These are phyloP conservation scores for Deinandra increscens DNA, from an alignment of 129 eudicot species.

Conservation along the genomic window DNA sequence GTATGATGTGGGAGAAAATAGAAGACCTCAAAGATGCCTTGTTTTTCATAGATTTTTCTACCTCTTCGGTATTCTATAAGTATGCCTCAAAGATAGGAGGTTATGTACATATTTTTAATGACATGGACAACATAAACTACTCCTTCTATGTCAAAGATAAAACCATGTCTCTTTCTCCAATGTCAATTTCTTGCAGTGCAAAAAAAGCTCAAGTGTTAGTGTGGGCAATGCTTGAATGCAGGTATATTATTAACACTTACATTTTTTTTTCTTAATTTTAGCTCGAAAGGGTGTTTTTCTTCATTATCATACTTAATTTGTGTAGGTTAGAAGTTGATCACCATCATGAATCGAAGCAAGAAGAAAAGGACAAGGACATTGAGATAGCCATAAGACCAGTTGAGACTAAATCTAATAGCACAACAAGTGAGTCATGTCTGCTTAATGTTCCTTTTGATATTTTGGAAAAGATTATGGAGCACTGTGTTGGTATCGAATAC, in stretches of 20 bases:
- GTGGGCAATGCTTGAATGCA: not conserved
- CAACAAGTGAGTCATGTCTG: too few relatives aligned
- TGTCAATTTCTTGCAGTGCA: too few relatives aligned
- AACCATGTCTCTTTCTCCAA: not conserved
- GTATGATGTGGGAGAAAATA: not conserved
- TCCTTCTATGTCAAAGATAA: not conserved
- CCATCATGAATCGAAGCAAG: not conserved
- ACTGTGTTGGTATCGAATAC: too few relatives aligned
- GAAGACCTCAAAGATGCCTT: not conserved
- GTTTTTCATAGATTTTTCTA: not conserved
- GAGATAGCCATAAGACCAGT: not conserved
- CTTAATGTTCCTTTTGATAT: too few relatives aligned
- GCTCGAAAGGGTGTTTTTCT: not conserved
- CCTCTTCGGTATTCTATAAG: too few relatives aligned
- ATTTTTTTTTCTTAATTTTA: too few relatives aligned
- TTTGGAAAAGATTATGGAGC: too few relatives aligned
- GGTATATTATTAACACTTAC: too few relatives aligned
- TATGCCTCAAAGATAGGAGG: not conserved
- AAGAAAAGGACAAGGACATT: not conserved
- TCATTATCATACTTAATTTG: not conserved
- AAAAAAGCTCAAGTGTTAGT: too few relatives aligned
- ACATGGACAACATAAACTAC: not conserved
- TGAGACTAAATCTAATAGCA: too few relatives aligned
- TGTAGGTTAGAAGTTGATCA: not conserved
- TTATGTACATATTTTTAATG: too few relatives aligned